Conservation (phyloP, 192 early-diverging fungal genomes). For the Coemansia sp. region DNA sequence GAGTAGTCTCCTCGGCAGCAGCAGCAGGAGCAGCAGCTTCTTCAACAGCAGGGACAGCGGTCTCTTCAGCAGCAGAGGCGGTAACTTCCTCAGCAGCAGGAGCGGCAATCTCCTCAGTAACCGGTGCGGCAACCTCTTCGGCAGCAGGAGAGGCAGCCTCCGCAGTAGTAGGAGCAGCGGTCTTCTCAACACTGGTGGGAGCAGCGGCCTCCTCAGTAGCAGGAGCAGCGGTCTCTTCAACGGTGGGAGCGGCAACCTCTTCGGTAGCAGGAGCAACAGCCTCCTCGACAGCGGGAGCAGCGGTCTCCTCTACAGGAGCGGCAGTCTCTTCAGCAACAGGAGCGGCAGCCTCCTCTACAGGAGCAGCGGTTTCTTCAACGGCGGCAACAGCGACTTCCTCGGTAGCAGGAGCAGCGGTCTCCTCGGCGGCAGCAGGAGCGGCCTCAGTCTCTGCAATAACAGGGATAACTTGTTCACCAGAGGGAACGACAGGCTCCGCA, state of each 20-base stretch:
- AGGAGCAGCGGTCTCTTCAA: not conserved
- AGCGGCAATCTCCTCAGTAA: constrained; percentile 3
- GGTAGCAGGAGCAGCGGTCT: not conserved
- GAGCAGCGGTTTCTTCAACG: not conserved
- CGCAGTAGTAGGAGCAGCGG: not conserved
- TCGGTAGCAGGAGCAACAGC: not conserved
- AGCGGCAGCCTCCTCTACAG: not conserved
- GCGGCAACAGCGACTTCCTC: constrained; percentile 12
- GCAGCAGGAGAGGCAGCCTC: constrained; percentile 12
- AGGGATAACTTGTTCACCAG: not conserved
- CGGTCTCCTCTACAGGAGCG: not conserved
- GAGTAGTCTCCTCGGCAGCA: not conserved
- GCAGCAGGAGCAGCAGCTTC: not conserved
- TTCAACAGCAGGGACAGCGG: not conserved
- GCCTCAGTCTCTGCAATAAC: constrained; percentile 1
- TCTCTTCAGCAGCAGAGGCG: constrained; percentile 5
- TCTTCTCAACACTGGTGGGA: not conserved
- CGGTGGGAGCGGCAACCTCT: not conserved
- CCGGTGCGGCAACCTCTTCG: not conserved
- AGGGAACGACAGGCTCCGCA: not conserved
- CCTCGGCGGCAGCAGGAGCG: not conserved
- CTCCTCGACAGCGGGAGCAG: not conserved
- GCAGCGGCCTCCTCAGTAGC: constrained; percentile 1
- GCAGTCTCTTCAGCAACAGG: not conserved
- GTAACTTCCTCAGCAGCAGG: constrained; percentile 4